phyloP scores from a whole-genome alignment of 768 basidiomycete genomes.

The Cyclocybe cylindracea region DNA sequence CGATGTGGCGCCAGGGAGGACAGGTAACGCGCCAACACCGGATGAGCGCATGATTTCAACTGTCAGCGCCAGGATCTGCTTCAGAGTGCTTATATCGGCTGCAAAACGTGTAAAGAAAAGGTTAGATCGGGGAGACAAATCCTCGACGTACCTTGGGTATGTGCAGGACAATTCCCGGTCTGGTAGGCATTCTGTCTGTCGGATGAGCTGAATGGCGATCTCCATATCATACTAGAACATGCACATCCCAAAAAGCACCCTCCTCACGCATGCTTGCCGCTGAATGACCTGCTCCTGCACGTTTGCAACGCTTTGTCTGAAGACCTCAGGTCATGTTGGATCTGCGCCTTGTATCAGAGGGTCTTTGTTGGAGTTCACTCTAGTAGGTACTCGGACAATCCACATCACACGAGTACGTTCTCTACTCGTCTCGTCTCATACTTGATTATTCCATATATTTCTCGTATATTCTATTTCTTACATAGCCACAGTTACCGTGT shows the following conservation, averaged over 20 bases:
- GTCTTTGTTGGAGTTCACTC: conserved; percentile 15
- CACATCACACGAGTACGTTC: too few species aligned
- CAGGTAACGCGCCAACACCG: conserved; percentile 68
- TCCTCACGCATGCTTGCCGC: conserved; percentile 49
- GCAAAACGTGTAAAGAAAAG: neutral
- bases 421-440: too few species aligned
- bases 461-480: too few species aligned
- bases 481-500: too few species aligned
- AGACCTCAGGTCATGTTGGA: conserved; percentile 59
- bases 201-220: neutral
- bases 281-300: conserved; percentile 50
- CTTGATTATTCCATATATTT: too few species aligned
- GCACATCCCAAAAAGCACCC: conserved; percentile 55
- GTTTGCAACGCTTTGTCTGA: conserved; percentile 57
- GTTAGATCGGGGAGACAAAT: neutral
- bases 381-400: too few species aligned
- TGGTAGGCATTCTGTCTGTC: conserved; percentile 59
- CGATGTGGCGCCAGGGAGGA: conserved; percentile 33
- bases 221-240: conserved; percentile 12
- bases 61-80: conserved; percentile 47
- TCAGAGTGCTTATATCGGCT: conserved; percentile 55
- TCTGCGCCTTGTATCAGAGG: conserved; percentile 40
- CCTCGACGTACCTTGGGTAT: conserved; percentile 49
- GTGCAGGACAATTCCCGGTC: conserved; percentile 49
- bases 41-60: conserved; percentile 52